Evolutionary conservation across 305 asterid species (phyloP), one percentile per base, ranked within the genome.

Genomic region (Fraxinus baroniana): DNA sequence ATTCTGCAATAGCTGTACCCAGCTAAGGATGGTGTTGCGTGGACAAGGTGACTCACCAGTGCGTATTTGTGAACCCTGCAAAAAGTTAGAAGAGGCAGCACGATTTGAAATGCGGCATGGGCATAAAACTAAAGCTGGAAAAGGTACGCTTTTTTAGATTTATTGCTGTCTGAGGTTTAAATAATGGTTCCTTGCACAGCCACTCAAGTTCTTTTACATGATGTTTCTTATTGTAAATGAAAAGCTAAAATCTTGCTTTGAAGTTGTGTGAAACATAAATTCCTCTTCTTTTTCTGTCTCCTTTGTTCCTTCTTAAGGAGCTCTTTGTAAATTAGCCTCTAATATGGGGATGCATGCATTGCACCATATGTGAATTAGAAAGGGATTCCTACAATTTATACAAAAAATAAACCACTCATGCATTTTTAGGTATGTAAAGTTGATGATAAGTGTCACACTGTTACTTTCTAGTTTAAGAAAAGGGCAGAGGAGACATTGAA

Each of bases 11-110:
- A 89, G 91, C 87, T 97, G 99, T 85, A 87, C 97, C 81, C 95
- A 89, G 88, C 97, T 91, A 83, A 89, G 99, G 86, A 97, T 97
- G 98, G 86, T 88, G 66, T 89, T 97, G 74, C 97, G 99, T 24
- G 98, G 98, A 80, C 98, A 97, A 90, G 99, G 98, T 77, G 97
- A 97, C 84, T 94, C 99, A 30, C 97, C 98, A 0, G 98, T 97
- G 78, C 97, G 98, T 30, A 92, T 97, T 15, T 97, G 98, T 84
- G 98, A 93, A 44, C 95, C 99, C 82, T 97, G 98, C 91, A 97
- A 97, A 88, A 89, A 86, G 73, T 88, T 94, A 85, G 98, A 94
- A 87, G 98, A 93, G 85, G 97, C 98, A 49, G 94, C 99, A 41
- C 96, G 96, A 35, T 97, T 93, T 86, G 98, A 94, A 90, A 46